These are phyloP conservation scores for Xylaria digitata DNA, from an alignment of 2,329 filamentous ascomycete species.

Conservation along the genomic window DNA sequence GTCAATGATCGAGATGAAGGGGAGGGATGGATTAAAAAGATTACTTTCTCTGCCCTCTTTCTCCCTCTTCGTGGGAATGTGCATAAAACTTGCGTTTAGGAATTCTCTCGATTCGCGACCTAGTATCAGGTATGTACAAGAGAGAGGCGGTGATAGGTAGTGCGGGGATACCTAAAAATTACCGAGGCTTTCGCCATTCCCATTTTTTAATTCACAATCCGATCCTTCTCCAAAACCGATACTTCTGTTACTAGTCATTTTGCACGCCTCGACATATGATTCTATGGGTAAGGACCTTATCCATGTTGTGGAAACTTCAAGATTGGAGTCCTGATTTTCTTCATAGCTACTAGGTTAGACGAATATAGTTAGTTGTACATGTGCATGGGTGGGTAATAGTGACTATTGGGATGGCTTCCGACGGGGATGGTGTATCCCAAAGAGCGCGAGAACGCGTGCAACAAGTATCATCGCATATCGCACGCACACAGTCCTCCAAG, in stretches of 20 bases:
- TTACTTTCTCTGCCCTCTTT: not conserved
- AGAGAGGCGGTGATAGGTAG: not conserved
- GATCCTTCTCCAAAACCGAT: not conserved
- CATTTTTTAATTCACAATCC: no score
- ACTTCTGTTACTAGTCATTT: not conserved
- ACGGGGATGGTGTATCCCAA: slow-evolving; percentile 22
- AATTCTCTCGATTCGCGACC: not conserved
- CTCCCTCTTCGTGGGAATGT: not conserved
- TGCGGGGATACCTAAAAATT: slow-evolving; percentile 24
- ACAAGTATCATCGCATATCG: slow-evolving; percentile 35
- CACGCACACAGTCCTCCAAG: not conserved
- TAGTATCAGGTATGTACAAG: no score
- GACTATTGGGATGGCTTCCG: slow-evolving; percentile 27
- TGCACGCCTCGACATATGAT: not conserved
- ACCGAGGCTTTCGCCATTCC: slow-evolving; percentile 20
- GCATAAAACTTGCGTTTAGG: not conserved
- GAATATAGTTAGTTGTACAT: not conserved
- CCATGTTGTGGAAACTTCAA: not conserved
- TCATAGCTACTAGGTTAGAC: no score
- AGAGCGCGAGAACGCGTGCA: slow-evolving; percentile 35
- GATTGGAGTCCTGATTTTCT: no score
- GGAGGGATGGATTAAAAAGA: no score
- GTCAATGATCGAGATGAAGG: not conserved
- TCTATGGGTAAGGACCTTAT: not conserved
- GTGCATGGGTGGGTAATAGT: slow-evolving; percentile 1